Base-by-base conservation (phyloP, 495 filamentous ascomycete genomes). In the Daldinia caldariorum region DNA sequence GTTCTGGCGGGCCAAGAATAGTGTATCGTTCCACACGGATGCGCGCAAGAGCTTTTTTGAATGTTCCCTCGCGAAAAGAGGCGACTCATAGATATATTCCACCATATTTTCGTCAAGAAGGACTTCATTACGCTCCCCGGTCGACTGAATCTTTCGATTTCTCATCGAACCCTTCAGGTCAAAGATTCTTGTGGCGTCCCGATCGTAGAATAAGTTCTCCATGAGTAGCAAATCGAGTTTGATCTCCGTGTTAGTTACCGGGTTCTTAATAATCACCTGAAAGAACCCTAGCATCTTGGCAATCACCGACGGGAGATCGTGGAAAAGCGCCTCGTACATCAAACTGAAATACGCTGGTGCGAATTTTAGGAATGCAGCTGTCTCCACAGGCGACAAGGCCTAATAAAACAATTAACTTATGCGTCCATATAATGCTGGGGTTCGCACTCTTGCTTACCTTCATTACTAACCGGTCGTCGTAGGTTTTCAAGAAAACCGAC, bases 271-370 rank as follows among this genome's bases (percentile, higher is more conserved):
- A 70, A 91, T 89, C 66, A 99, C 90, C 71, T 98, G 94, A 79
- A 97, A 99, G 80, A 99, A 97, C 2, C 95, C 95, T 51, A 98
- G 88, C 96, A 99, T 98, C 81, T 99, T 99, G 10, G 95, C 95
- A 72, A 99, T 98, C 14, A 97, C 96, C 9, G 94, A 95, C 2
- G 95, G 95, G 6, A 99, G 84, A 71, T 97, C 95, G 70, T 97
- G 94, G 80, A 98, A 99, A 26, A 99, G 85, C 0, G 92, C 93
- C 76, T 98, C 90, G 13, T 92, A 91, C 93, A 97, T 97, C 73
- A 98, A 93, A 67, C 92, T 90, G 78, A 99, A 99, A 80, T 99
- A 99, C 8, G 93, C 92, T 0, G 94, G 95, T 0, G 96, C 96
- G 72, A 98, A 97, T 70, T 90, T 90, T 61, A 97, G 85, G 80